Base-by-base conservation (phyloP, 768 basidiomycete species). In the Pleurotus platypus region DNA sequence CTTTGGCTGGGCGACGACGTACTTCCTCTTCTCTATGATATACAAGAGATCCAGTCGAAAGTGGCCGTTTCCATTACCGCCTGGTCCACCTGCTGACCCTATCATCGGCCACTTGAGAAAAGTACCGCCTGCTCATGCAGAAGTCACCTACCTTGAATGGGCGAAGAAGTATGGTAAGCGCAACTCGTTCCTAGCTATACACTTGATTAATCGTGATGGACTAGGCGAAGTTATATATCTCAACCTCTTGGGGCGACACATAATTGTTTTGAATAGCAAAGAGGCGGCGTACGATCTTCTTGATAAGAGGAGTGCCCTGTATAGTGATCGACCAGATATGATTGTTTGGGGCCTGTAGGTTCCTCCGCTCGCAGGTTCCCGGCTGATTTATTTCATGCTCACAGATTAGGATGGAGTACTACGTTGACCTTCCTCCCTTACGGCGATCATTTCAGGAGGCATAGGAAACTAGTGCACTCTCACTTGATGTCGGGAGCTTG, bases 231-330 rank as follows among this genome's bases (percentile, higher is more conserved):
- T 81, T 49, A 60, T 80, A 30, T 69, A 75, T 56, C 54, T 76
- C 48, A 65, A 66, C 38, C 57, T 81, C 22, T 65, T 84, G 16
- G 74, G 77, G 18, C 75, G 76, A 51, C 72, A 76, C 5, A 74
- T 81, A 62, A 61, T 85, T 45, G 67, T 86, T 50, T 66, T 86
- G 35, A 82, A 78, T 65, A 77, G 74, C 57, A 58, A 69, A 57
- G 69, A 75, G 56, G 75, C 73, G 3, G 73, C 75, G 35, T 69
- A 70, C 7, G 80, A 78, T 49, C 67, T 86, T 16, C 69, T 86
- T 18, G 82, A 83, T 38, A 81, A 75, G 62, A 74, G 80, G 46
- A 77, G 82, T 51, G 62, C 74, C 13, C 78, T 80, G 45, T 84
- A 81, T 61, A 82, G 82, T 15, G 74, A 80, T 64, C 73, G 78